Conservation (phyloP, 2,329 filamentous ascomycete genomes). For the Emmonsiellopsis sp. region DNA sequence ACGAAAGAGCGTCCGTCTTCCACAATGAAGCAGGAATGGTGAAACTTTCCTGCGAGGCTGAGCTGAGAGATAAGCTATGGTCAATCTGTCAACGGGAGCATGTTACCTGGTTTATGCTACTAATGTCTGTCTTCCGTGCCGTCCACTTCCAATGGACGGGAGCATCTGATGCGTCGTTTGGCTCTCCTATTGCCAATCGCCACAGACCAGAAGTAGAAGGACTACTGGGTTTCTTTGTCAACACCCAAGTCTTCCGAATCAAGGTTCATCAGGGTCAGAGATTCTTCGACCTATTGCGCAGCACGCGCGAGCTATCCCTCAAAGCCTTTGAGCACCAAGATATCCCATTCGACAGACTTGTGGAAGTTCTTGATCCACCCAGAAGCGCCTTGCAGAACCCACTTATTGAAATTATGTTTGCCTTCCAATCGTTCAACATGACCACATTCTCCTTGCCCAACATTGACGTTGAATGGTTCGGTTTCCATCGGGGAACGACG, state of each 20-base stretch:
- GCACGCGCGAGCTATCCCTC: not conserved
- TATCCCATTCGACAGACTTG: not conserved
- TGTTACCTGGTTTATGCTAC: constrained; percentile 1
- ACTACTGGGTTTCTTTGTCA: not conserved
- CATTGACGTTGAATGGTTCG: not conserved
- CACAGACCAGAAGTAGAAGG: not conserved
- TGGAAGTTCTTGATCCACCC: not conserved
- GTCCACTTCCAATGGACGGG: not conserved
- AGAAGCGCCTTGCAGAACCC: not conserved
- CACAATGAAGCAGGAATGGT: not conserved
- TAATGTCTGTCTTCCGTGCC: not conserved
- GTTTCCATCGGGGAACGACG: not conserved
- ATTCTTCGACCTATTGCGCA: not conserved
- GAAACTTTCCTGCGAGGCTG: not conserved
- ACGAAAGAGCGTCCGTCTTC: not conserved
- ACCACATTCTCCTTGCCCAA: not conserved
- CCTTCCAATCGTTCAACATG: not conserved
- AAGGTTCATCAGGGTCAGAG: not conserved
- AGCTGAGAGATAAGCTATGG: not conserved
- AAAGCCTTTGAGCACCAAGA: not conserved
- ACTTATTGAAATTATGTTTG: not conserved
- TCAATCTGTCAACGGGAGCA: not conserved
- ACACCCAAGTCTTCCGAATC: not conserved
- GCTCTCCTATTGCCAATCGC: not conserved
- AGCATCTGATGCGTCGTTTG: not conserved